Conservation (phyloP, 768 basidiomycete genomes). For the Saitozyma sp. region DNA sequence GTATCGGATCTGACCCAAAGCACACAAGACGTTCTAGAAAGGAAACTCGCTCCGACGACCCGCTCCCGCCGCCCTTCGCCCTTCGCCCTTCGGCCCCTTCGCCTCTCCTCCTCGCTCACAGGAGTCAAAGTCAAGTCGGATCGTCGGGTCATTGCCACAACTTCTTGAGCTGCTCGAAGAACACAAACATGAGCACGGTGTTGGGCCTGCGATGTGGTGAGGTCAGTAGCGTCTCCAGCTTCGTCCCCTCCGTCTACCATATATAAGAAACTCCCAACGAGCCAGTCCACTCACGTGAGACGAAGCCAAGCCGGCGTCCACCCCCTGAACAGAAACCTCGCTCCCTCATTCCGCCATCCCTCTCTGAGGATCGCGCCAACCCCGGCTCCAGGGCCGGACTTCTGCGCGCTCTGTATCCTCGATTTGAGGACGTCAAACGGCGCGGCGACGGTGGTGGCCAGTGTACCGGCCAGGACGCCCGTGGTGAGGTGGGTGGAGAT, state of each 20-base stretch:
- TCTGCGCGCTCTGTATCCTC: not conserved
- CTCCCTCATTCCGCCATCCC: not conserved
- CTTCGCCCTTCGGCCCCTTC: too few relatives aligned
- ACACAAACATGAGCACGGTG: constrained; percentile 2
- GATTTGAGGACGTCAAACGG: not conserved
- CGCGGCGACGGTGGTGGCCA: not conserved
- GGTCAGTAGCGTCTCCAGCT: too few relatives aligned
- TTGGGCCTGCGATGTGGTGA: not conserved
- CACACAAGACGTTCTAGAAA: too few relatives aligned
- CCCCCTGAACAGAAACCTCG: not conserved
- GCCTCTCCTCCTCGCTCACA: too few relatives aligned
- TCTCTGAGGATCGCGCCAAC: not conserved
- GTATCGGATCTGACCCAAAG: too few relatives aligned
- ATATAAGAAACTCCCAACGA: too few relatives aligned
- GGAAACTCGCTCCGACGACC: too few relatives aligned
- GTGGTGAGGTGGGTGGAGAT: not conserved
- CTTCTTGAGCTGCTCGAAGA: constrained; percentile 8
- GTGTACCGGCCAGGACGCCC: not conserved
- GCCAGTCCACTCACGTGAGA: not conserved
- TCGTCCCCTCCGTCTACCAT: too few relatives aligned
- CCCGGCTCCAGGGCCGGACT: not conserved
- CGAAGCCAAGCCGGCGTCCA: not conserved
- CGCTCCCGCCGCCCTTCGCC: too few relatives aligned
- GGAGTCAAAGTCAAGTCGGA: not conserved
- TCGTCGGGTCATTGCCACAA: not conserved